These are phyloP conservation scores for Trametopsis cervina DNA, from an alignment of 768 basidiomycete species.

Conservation along the genomic window DNA sequence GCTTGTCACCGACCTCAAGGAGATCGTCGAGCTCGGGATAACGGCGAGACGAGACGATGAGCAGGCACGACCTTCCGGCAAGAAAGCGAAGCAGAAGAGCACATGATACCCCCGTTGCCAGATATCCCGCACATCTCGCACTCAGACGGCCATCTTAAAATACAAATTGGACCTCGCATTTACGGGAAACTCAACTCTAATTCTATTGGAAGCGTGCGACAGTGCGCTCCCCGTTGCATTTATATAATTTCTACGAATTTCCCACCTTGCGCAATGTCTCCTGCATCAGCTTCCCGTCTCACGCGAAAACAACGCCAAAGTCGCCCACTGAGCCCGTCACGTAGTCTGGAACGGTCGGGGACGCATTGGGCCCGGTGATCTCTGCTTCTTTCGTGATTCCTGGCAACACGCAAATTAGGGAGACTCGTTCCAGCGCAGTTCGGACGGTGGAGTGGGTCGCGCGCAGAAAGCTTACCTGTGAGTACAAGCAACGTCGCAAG, in stretches of 20 bases:
- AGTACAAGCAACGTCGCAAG: slow-evolving; percentile 85
- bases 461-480: slow-evolving; percentile 60
- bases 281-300: too few species aligned
- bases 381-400: slow-evolving; percentile 75
- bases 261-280: too few species aligned
- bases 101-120: neutral
- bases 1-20: slow-evolving; percentile 29
- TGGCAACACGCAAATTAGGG: too few species aligned
- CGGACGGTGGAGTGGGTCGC: neutral
- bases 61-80: neutral
- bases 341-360: slow-evolving; percentile 72
- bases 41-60: slow-evolving; percentile 1
- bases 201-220: too few species aligned
- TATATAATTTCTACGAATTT: too few species aligned
- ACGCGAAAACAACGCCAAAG: slow-evolving; percentile 30
- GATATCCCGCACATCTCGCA: neutral
- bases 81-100: slow-evolving; percentile 8
- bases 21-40: slow-evolving; percentile 19
- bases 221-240: too few species aligned
- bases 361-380: slow-evolving; percentile 63
- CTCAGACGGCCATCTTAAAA: neutral
- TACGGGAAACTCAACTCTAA: too few species aligned
- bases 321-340: slow-evolving; percentile 80
- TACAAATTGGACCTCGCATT: too few species aligned
- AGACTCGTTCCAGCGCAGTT: neutral